A percentile compares a stretch with the other conserved stretches of the same genome.
These are phyloP conservation scores for Paramyrothecium roridum DNA, from an alignment of 2,329 filamentous ascomycete genomes.

Conservation along the genomic window DNA sequence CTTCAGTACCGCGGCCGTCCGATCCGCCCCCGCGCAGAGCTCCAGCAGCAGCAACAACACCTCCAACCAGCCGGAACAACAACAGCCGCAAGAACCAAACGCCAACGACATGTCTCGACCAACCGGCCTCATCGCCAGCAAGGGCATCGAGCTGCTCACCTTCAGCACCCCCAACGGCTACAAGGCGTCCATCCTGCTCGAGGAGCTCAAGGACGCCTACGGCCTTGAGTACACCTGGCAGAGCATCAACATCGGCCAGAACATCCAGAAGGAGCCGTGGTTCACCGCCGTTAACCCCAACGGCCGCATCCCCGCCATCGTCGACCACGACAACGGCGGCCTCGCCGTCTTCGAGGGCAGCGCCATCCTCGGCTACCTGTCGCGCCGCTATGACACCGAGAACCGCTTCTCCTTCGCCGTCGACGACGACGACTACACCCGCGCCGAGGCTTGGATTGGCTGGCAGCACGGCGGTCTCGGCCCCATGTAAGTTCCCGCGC, in stretches of 20 bases:
- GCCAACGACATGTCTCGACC: conserved; percentile 22
- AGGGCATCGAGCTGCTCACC: conserved; percentile 64
- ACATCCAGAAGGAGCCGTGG: conserved; percentile 67
- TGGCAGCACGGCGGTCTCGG: conserved; percentile 75
- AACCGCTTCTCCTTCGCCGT: conserved; percentile 29
- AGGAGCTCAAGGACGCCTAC: conserved; percentile 65
- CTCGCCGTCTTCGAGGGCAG: conserved; percentile 72
- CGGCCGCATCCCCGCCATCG: conserved; percentile 62
- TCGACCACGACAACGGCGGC: conserved; percentile 60
- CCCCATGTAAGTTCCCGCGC: conserved; percentile 41
- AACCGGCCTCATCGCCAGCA: conserved; percentile 57
- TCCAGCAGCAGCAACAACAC: background rate
- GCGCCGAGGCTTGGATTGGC: conserved; percentile 50
- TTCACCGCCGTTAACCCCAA: conserved; percentile 62
- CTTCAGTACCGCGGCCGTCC: background rate
- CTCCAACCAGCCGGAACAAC: background rate
- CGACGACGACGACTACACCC: conserved; percentile 34
- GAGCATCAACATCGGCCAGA: conserved; percentile 55
- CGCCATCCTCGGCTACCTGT: conserved; percentile 71
- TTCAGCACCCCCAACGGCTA: conserved; percentile 51
- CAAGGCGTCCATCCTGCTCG: conserved; percentile 60
- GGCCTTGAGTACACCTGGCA: conserved; percentile 58
- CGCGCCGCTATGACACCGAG: conserved; percentile 68
- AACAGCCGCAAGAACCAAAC: background rate
- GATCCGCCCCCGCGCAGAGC: background rate